A percentile compares a stretch with the other conserved stretches of the same genome.
Evolutionary conservation across 257 asterid species (phyloP).

Genomic region (Fraxinus excelsior): DNA sequence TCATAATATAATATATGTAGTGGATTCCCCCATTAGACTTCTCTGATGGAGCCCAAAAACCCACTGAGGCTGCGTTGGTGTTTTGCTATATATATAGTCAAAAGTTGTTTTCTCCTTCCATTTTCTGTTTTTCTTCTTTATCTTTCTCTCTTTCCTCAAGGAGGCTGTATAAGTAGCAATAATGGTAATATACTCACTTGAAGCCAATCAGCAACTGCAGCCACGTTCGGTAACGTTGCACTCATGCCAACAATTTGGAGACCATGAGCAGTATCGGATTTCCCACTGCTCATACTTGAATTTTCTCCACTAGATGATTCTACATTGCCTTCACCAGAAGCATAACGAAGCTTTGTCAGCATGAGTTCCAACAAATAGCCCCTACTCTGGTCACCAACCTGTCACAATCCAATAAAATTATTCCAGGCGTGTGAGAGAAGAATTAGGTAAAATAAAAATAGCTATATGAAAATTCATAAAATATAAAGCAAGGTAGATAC

Average conservation of each 20-base stretch:
- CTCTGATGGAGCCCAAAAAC: no score
- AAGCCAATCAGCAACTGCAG: slow-evolving; percentile 97
- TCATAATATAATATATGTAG: background rate
- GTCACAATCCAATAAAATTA: slow-evolving; percentile 34
- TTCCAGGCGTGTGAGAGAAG: slow-evolving; percentile 25
- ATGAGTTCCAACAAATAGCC: slow-evolving; percentile 94
- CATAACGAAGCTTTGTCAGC: slow-evolving; percentile 94
- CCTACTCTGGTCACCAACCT: slow-evolving; percentile 98
- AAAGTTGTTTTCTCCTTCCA: background rate
- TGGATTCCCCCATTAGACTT: no score
- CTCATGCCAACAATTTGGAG: slow-evolving; percentile 99
- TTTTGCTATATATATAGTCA: no score
- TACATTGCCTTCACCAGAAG: slow-evolving; percentile 91
- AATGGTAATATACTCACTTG: slow-evolving; percentile 57
- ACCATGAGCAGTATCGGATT: slow-evolving; percentile 74
- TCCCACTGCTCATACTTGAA: slow-evolving; percentile 80
- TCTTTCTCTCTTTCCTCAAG: background rate
- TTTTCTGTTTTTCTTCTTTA: background rate
- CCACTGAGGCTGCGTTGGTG: no score
- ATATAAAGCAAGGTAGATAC: slow-evolving; percentile 44
- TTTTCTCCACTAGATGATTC: slow-evolving; percentile 90
- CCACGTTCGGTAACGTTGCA: slow-evolving; percentile 92
- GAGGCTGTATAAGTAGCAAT: slow-evolving; percentile 11
- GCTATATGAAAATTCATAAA: slow-evolving; percentile 15
- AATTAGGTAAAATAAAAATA: slow-evolving; percentile 20